Base-by-base conservation (phyloP, 2,329 filamentous ascomycete genomes). In the Ilyonectria robusta region DNA sequence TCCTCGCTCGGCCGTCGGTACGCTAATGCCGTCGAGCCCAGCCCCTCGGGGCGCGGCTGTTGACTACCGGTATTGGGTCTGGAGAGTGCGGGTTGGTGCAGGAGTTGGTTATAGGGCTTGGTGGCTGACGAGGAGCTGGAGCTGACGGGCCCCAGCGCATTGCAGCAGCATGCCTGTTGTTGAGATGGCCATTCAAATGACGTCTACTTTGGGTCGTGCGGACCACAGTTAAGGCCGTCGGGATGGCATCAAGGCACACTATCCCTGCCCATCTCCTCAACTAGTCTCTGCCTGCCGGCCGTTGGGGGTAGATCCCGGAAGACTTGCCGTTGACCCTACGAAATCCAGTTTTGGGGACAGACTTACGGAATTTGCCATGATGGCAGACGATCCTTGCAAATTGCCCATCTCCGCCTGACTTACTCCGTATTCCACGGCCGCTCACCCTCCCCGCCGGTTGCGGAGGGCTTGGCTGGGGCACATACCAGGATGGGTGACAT, bases 31-130 rank as follows among this genome's bases (percentile, higher is more conserved):
- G 54, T 35, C 57, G 48, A 47, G 50, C 46, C 60, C 54, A 59
- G 53, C 40, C 59, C 31, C 33, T 69, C 42, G 62, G 66, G 54
- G 37, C 60, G 62, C 65, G 60, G 65, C 37, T 60, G 40, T 57
- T 54, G 42, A 59, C 48, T 62, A 68, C 66, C 59, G 50, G 55
- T 59, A 64, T 51, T 59, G 64, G 57, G 29, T 59, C 54, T 37
- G 58, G 29, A 50, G 47, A 35, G 60, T 47, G 44, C 54, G 47
- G 57, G 37, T 59, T 66, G 35, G 51, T 48, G 59, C 62, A 69
- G 42, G 29, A 62, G 35, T 60, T 21, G 57, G 40, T 21, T 37
- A 51, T 31, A 51, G 37, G 59, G 60, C 65, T 62, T 62, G 46
- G 65, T 58, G 46, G 59, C 60, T 57, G 55, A 19, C 29, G 17